These are phyloP conservation scores for Xylariaceae sp. DNA, from an alignment of 2,329 filamentous ascomycete genomes.

Conservation along the genomic window DNA sequence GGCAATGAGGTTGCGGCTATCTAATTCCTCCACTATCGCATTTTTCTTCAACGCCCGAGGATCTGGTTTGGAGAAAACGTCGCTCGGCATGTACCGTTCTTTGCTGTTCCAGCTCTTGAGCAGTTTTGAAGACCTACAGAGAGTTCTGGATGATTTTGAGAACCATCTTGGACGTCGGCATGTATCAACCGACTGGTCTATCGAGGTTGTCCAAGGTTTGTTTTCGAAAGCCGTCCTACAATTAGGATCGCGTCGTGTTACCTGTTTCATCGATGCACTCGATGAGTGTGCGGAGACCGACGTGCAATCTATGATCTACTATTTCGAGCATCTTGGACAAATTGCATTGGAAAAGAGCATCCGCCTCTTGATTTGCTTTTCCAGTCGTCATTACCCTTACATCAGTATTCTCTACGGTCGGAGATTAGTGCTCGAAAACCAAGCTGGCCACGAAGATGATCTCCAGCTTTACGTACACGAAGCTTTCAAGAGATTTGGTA, in stretches of 20 bases:
- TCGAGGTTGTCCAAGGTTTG: conserved; percentile 3
- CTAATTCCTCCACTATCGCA: too few relatives aligned
- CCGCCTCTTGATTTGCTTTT: conserved; percentile 14
- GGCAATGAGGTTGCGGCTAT: conserved; percentile 6
- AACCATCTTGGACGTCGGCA: conserved; percentile 10
- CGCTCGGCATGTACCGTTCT: conserved; percentile 46
- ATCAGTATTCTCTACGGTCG: neutral
- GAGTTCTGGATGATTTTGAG: conserved; percentile 19
- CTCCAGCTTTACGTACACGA: neutral
- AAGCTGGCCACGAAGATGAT: neutral
- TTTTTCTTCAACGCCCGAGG: conserved; percentile 52
- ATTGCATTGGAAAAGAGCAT: neutral
- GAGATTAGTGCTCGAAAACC: neutral
- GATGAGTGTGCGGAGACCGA: conserved; percentile 15
- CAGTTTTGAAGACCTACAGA: conserved; percentile 29
- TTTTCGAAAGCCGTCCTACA: neutral
- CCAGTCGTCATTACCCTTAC: conserved; percentile 39
- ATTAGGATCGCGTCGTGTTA: conserved; percentile 1
- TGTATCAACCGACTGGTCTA: neutral
- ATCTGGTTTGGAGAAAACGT: conserved; percentile 40
- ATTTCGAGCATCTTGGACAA: conserved; percentile 9
- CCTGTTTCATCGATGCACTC: conserved; percentile 17
- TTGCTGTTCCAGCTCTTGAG: conserved; percentile 44
- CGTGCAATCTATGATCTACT: conserved; percentile 11
- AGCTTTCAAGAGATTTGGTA: neutral